Conservation (phyloP, 495 filamentous ascomycete genomes). For the Podospora tetraspora region DNA sequence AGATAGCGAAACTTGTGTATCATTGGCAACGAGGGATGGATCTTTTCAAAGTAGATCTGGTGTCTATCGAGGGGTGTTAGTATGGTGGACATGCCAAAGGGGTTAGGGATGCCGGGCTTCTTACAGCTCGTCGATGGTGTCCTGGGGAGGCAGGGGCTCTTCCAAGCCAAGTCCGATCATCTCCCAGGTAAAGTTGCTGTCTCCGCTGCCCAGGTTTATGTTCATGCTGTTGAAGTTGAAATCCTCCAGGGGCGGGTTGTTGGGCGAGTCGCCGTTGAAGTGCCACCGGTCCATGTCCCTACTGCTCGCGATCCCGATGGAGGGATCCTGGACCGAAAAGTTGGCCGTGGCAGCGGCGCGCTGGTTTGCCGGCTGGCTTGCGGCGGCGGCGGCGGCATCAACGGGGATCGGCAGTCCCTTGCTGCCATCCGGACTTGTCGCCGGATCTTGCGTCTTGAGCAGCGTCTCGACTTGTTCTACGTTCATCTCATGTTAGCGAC, state of each 20-base stretch:
- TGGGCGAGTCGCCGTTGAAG: constrained; percentile 48
- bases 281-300: constrained; percentile 49
- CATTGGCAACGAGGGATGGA: constrained; percentile 79
- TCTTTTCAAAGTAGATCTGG: constrained; percentile 82
- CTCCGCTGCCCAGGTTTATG: constrained; percentile 41
- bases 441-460: constrained; percentile 64
- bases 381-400: constrained; percentile 16
- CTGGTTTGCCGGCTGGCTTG: constrained; percentile 27
- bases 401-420: constrained; percentile 31
- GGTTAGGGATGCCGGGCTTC: constrained; percentile 21
- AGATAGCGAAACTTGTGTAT: constrained; percentile 84
- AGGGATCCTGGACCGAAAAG: constrained; percentile 43
- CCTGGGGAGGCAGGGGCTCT: constrained; percentile 81
- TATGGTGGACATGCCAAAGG: neutral
- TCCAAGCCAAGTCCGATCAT: constrained; percentile 92
- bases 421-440: constrained; percentile 28
- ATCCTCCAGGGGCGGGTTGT: constrained; percentile 39
- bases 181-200: constrained; percentile 67
- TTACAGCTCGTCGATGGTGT: constrained; percentile 87
- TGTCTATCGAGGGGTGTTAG: constrained; percentile 49
- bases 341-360: constrained; percentile 33
- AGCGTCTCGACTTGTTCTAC: constrained; percentile 92
- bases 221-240: constrained; percentile 47
- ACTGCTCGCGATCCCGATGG: constrained; percentile 39
- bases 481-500: constrained; percentile 19